Base-by-base conservation (phyloP, 768 basidiomycete genomes). In the Boletus barrowsii region DNA sequence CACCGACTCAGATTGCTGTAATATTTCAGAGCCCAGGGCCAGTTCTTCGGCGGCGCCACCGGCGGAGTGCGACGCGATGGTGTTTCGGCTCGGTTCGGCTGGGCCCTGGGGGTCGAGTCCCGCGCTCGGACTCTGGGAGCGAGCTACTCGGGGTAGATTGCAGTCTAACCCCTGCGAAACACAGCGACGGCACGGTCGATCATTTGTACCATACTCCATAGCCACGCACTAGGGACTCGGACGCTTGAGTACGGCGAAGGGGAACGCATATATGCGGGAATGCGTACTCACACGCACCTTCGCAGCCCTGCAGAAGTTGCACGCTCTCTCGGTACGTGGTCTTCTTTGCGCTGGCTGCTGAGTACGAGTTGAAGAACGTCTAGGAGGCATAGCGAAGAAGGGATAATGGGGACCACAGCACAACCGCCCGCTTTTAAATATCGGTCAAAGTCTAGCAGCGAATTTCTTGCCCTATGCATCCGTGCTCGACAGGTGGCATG, bases 181-280 rank as follows among this genome's bases (percentile, higher is more conserved):
- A 56, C 67, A 68, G 29, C 65, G 65, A 53, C 54, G 45, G 32
- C 67, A 68, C 36, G 65, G 56, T 5, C 44, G 52, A 56, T 64
- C 56, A 20, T 39, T 44, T 22, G 22, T 49, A 18, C 57, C 62
- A 10, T 55, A 69, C 20, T 62, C 54, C 4, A 0, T 7, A 33
- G 67, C 42, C 1, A 51, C 54, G 53, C 66, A 67, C 66, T 67
- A 41, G 18, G 26, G 20, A n/a, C 17, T 24, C 42, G 13, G 26
- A 47, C 24, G 29, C 29, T 42, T 64, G 32, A 62, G 54, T 30
- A 48, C 10, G 24, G 33, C 14, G 17, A 33, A 50, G 7, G 15
- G 32, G 8, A 29, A 29, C 9, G n/a, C 37, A 35, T 29, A 40
- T 10, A 33, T 20, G 26, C 29, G 29, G 54, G 46, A 18, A n/a